phyloP scores from a whole-genome alignment of 2,329 filamentous ascomycete genomes.

The Microsporum canis region DNA sequence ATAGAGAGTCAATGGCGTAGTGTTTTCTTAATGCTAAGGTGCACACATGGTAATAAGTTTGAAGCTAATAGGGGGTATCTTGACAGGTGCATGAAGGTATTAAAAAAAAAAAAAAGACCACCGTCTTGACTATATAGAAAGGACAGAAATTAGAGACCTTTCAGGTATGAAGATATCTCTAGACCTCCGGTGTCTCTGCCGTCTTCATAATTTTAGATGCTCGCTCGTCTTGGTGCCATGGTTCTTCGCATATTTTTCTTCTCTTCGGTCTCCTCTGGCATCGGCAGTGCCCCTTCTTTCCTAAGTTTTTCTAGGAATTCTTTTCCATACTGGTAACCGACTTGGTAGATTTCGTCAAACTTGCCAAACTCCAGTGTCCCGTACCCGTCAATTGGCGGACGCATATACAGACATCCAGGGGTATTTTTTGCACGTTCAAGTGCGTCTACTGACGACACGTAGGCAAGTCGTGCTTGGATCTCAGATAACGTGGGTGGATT shows the following conservation, averaged over 20 bases:
- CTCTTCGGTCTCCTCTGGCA: slow-evolving; percentile 61
- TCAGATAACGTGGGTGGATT: slow-evolving; percentile 93
- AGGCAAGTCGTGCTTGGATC: slow-evolving; percentile 88
- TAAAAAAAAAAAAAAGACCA: neutral
- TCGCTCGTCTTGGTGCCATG: slow-evolving; percentile 67
- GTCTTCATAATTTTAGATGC: slow-evolving; percentile 43
- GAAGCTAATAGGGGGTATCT: no score
- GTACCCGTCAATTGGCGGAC: slow-evolving; percentile 84
- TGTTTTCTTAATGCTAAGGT: no score
- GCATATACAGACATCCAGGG: slow-evolving; percentile 89
- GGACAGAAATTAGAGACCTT: neutral
- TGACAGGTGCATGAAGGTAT: no score
- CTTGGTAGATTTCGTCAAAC: slow-evolving; percentile 90
- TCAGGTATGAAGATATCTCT: neutral
- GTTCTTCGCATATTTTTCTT: slow-evolving; percentile 66
- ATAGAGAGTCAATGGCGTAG: no score
- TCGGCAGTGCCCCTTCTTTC: slow-evolving; percentile 62
- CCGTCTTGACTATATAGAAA: no score
- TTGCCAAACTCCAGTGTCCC: slow-evolving; percentile 93
- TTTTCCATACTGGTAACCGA: slow-evolving; percentile 78
- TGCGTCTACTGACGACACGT: slow-evolving; percentile 89
- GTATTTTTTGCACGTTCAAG: slow-evolving; percentile 85
- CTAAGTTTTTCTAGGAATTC: slow-evolving; percentile 66
- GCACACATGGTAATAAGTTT: no score
- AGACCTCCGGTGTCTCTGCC: neutral